Conservation (phyloP, 148 eudicot species). For the Fagopyrum tataricum region DNA sequence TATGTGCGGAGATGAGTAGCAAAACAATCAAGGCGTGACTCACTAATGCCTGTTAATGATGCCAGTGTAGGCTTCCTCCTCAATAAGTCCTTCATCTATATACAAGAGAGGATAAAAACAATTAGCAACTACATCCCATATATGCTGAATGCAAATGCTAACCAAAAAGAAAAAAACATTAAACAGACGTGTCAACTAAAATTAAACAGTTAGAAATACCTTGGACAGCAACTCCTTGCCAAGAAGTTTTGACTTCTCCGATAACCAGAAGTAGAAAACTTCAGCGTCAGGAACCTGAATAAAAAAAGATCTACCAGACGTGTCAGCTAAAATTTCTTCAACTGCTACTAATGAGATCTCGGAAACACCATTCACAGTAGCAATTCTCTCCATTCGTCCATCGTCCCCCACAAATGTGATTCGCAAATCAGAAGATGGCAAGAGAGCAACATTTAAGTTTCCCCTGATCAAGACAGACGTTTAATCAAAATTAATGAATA, state of each 20-base stretch:
- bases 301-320: conserved; percentile 73
- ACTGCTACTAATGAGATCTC: conserved; percentile 40
- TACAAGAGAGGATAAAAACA: conserved; percentile 4
- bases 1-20: conserved; percentile 66
- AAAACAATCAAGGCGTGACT: conserved; percentile 74
- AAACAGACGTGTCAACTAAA: too few relatives aligned
- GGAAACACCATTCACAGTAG: conserved; percentile 39
- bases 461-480: conserved; percentile 44
- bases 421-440: conserved; percentile 82
- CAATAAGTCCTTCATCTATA: conserved; percentile 77
- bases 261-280: conserved; percentile 73
- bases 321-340: conserved; percentile 63
- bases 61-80: conserved; percentile 63
- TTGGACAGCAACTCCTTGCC: conserved; percentile 69
- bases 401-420: conserved; percentile 73
- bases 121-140: not conserved
- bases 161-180: too few relatives aligned
- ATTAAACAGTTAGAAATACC: conserved; percentile 32
- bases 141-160: not conserved
- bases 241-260: conserved; percentile 70
- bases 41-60: conserved; percentile 76
- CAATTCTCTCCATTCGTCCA: conserved; percentile 59
- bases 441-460: conserved; percentile 56
- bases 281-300: conserved; percentile 36
- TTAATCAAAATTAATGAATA: conserved; percentile 3